These are phyloP conservation scores for Aspergillus bertholletiae DNA, from an alignment of 495 filamentous ascomycete species.

Conservation along the genomic window DNA sequence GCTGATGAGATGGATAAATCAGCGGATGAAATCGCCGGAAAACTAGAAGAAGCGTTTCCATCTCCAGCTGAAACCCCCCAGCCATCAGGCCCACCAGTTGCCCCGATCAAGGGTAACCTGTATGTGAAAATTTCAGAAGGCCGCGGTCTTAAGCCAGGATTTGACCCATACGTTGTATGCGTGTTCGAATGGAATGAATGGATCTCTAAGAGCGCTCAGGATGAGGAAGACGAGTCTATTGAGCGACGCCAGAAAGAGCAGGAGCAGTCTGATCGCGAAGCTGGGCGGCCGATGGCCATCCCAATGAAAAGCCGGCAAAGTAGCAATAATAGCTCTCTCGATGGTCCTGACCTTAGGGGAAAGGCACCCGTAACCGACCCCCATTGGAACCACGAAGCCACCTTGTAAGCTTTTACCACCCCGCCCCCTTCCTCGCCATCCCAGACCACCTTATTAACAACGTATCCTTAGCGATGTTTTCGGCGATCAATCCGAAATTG, in stretches of 20 bases:
- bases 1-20: slow-evolving; percentile 25
- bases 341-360: slow-evolving; percentile 65
- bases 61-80: slow-evolving; percentile 29
- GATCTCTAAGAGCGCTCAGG: slow-evolving; percentile 80
- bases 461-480: slow-evolving; percentile 73
- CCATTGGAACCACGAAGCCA: slow-evolving; percentile 91
- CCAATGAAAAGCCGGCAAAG: slow-evolving; percentile 94
- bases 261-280: slow-evolving; percentile 67
- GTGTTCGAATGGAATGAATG: slow-evolving; percentile 96
- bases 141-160: slow-evolving; percentile 72
- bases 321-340: slow-evolving; percentile 79
- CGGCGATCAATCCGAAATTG: slow-evolving; percentile 84
- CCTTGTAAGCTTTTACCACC: slow-evolving; percentile 67
- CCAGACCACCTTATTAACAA: not conserved
- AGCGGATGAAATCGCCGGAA: slow-evolving; percentile 39
- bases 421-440: not conserved
- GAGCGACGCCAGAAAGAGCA: slow-evolving; percentile 38
- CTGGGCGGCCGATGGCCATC: slow-evolving; percentile 84
- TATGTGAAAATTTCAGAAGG: slow-evolving; percentile 84
- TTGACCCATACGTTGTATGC: slow-evolving; percentile 91
- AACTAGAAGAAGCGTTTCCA: slow-evolving; percentile 44
- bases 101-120: slow-evolving; percentile 82
- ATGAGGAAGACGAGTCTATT: slow-evolving; percentile 42
- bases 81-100: slow-evolving; percentile 56
- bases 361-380: slow-evolving; percentile 75